phyloP scores from a whole-genome alignment of 106 monocot genomes.

The Dioscorea zingiberensis region DNA sequence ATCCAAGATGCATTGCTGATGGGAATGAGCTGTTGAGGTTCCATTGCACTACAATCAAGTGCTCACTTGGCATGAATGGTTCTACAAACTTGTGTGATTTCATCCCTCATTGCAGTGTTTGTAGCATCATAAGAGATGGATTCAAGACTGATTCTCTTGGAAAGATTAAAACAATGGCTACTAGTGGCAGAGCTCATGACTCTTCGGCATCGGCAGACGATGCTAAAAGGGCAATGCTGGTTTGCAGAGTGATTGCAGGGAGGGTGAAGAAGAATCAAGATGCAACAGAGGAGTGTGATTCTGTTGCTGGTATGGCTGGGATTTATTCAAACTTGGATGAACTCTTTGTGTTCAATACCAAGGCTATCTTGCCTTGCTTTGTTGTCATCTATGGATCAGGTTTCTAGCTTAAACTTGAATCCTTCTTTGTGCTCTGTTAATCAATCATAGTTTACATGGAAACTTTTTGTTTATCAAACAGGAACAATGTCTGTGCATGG shows the following conservation, averaged over 20 bases:
- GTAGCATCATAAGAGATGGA: constrained; percentile 70
- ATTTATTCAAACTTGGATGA: constrained; percentile 51
- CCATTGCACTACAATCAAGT: constrained; percentile 45
- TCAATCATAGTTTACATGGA: too few relatives aligned
- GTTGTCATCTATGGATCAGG: constrained; percentile 57
- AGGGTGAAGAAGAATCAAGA: constrained; percentile 52
- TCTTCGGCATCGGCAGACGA: constrained; percentile 16
- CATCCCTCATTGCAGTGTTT: constrained; percentile 34
- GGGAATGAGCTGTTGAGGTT: constrained; percentile 91
- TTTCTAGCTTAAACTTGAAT: constrained; percentile 2
- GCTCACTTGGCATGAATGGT: constrained; percentile 52
- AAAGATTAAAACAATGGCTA: constrained; percentile 57
- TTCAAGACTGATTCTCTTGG: constrained; percentile 43
- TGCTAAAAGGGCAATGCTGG: constrained; percentile 68
- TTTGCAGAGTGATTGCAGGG: constrained; percentile 89
- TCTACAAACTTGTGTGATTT: constrained; percentile 41
- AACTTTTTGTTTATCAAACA: too few relatives aligned
- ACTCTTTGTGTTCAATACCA: constrained; percentile 59
- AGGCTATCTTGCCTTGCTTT: constrained; percentile 84
- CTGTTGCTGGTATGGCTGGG: constrained; percentile 30
- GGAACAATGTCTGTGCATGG: too few relatives aligned
- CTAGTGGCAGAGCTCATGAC: constrained; percentile 71
- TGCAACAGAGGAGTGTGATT: constrained; percentile 46
- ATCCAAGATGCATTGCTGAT: constrained; percentile 80
- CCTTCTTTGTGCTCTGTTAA: too few relatives aligned